Evolutionary conservation across 805 yeast species (phyloP).

Genomic region (Candida pini): DNA sequence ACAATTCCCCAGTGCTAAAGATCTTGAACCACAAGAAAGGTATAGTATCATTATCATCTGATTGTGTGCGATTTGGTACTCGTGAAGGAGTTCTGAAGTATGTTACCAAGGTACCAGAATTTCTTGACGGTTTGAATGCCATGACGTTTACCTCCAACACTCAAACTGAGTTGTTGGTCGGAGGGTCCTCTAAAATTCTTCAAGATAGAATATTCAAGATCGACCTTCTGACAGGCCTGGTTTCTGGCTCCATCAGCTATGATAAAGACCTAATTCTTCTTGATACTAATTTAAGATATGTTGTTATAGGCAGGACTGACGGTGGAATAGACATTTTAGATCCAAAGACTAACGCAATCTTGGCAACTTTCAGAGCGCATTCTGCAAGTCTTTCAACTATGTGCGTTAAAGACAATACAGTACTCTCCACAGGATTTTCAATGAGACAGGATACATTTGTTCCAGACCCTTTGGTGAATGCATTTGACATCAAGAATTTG

Average conservation of each 20-base stretch:
- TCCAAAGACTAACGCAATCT: constrained; percentile 39
- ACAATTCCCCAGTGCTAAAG: constrained; percentile 43
- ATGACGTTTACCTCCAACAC: constrained; percentile 38
- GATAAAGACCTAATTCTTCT: constrained; percentile 40
- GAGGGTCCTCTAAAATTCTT: constrained; percentile 28
- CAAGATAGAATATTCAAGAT: constrained; percentile 33
- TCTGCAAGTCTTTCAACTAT: constrained; percentile 57
- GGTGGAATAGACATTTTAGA: constrained; percentile 66
- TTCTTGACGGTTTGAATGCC: constrained; percentile 30
- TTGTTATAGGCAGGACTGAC: constrained; percentile 52
- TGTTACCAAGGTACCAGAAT: constrained; percentile 21
- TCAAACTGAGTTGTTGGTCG: constrained; percentile 40
- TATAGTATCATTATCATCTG: constrained; percentile 49
- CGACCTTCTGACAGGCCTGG: constrained; percentile 35
- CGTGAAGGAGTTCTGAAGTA: constrained; percentile 50
- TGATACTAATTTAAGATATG: constrained; percentile 45
- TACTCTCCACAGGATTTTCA: constrained; percentile 80
- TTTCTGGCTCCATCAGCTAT: constrained; percentile 36
- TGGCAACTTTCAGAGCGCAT: constrained; percentile 55
- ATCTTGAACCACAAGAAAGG: constrained; percentile 52
- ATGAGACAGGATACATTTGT: constrained; percentile 51
- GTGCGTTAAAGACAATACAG: constrained; percentile 57
- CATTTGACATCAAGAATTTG: constrained; percentile 73
- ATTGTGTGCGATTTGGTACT: constrained; percentile 46
- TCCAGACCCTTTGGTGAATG: constrained; percentile 76